A percentile compares a stretch with the other conserved stretches of the same genome.
These are phyloP conservation scores for Mortierella alpina DNA, from an alignment of 192 early-diverging fungal species.

Conservation along the genomic window DNA sequence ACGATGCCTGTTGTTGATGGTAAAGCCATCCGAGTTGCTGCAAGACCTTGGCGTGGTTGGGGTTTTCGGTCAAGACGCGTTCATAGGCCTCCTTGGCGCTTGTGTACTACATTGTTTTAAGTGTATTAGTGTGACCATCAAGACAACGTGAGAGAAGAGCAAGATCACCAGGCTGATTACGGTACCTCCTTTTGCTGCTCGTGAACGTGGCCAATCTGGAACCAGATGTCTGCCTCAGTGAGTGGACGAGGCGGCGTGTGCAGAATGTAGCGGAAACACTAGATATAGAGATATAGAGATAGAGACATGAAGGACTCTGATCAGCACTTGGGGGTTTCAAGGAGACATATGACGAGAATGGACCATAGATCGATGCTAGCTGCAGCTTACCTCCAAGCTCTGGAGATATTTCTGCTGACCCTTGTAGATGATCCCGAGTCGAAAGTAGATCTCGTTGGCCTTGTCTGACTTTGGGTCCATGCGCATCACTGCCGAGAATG, in stretches of 20 bases:
- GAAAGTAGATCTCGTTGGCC: conserved; percentile 97
- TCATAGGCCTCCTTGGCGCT: conserved; percentile 93
- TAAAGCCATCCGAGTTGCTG: conserved; percentile 98
- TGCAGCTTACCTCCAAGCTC: conserved; percentile 67
- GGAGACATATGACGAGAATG: background rate
- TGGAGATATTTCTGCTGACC: conserved; percentile 83
- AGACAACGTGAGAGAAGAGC: background rate
- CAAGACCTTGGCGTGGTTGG: conserved; percentile 93
- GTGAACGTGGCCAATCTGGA: conserved; percentile 97
- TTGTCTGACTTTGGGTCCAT: conserved; percentile 98
- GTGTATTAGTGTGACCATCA: background rate
- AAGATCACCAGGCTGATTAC: background rate
- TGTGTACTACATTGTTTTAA: conserved; percentile 54
- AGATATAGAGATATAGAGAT: conserved; percentile 9
- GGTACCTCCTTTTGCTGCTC: conserved; percentile 92
- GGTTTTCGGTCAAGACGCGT: conserved; percentile 86
- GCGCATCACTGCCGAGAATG: conserved; percentile 91
- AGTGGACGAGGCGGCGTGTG: conserved; percentile 91
- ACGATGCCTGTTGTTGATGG: conserved; percentile 84
- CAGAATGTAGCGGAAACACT: conserved; percentile 94
- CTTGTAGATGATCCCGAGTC: conserved; percentile 98
- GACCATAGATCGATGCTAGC: background rate
- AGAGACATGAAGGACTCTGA: background rate
- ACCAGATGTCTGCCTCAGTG: conserved; percentile 97
- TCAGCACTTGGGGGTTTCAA: background rate